phyloP scores from a whole-genome alignment of 805 yeast genomes.

The Teunomyces tritomae region DNA sequence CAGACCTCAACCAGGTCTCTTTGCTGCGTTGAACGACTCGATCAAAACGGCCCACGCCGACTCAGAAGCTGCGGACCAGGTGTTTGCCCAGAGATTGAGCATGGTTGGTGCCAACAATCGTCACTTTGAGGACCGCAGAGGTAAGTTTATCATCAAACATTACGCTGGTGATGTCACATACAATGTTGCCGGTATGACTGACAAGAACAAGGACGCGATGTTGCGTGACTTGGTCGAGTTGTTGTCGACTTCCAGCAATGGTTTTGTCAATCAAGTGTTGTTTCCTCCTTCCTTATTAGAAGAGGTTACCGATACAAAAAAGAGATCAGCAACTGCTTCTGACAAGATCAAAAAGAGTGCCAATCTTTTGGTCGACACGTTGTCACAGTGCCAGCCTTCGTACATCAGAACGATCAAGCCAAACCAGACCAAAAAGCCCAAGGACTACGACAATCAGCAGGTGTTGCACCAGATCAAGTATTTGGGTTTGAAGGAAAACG shows the following conservation, averaged over 20 bases:
- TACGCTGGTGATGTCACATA: constrained; percentile 98
- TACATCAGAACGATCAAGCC: constrained; percentile 98
- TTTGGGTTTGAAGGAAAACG: constrained; percentile 94
- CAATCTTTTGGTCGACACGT: constrained; percentile 81
- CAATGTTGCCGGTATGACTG: constrained; percentile 87
- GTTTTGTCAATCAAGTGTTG: constrained; percentile 57
- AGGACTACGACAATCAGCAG: constrained; percentile 83
- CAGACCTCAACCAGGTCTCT: constrained; percentile 89
- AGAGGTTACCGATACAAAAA: constrained; percentile 53
- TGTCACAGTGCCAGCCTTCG: constrained; percentile 89
- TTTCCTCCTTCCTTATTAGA: constrained; percentile 40
- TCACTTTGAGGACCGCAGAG: constrained; percentile 84
- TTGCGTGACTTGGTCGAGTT: constrained; percentile 83
- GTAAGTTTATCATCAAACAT: constrained; percentile 87
- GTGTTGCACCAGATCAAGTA: constrained; percentile 95
- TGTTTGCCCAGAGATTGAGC: constrained; percentile 87
- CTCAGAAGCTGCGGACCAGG: constrained; percentile 92
- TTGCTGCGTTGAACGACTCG: constrained; percentile 95
- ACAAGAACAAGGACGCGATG: constrained; percentile 93
- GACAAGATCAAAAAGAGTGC: constrained; percentile 93
- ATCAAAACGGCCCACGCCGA: constrained; percentile 99
- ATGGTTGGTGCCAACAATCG: constrained; percentile 74
- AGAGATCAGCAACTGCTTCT: constrained; percentile 92
- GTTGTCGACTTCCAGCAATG: constrained; percentile 66
- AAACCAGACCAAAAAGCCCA: constrained; percentile 86